phyloP scores from a whole-genome alignment of 768 basidiomycete genomes.

The Cytidiella melzeri region DNA sequence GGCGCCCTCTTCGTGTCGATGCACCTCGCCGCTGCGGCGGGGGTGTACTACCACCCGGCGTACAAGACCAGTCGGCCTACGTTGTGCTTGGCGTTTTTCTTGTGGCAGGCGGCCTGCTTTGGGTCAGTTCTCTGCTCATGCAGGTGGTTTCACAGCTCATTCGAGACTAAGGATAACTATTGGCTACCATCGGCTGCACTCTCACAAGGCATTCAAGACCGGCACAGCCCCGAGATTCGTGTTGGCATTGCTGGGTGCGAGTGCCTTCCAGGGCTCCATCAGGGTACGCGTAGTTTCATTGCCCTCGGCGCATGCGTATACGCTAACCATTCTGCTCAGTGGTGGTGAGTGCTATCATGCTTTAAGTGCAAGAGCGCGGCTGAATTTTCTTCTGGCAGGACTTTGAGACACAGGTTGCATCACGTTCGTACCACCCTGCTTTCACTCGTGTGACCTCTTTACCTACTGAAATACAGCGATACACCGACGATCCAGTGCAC shows the following conservation, averaged over 20 bases:
- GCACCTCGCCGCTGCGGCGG: constrained; percentile 52
- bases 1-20: constrained; percentile 47
- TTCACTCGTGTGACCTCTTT: background rate
- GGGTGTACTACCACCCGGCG: constrained; percentile 45
- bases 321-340: constrained; percentile 27
- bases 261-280: constrained; percentile 76
- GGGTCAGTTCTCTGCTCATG: constrained; percentile 38
- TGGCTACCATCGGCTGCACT: constrained; percentile 77
- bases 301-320: no score
- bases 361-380: background rate
- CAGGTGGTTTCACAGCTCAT: constrained; percentile 1
- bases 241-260: constrained; percentile 61
- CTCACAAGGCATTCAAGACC: constrained; percentile 66
- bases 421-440: constrained; percentile 41
- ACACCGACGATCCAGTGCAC: constrained; percentile 62
- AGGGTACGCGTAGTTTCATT: constrained; percentile 47
- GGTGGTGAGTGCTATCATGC: constrained; percentile 38
- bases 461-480: constrained; percentile 37
- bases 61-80: constrained; percentile 38
- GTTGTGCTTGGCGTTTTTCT: constrained; percentile 43
- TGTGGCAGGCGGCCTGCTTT: constrained; percentile 69
- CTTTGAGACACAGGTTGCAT: constrained; percentile 67
- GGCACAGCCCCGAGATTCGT: constrained; percentile 45
- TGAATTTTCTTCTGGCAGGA: constrained; percentile 37
- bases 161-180: constrained; percentile 49